Base-by-base conservation (phyloP, 768 basidiomycete genomes). In the Strobilomyces confusus region DNA sequence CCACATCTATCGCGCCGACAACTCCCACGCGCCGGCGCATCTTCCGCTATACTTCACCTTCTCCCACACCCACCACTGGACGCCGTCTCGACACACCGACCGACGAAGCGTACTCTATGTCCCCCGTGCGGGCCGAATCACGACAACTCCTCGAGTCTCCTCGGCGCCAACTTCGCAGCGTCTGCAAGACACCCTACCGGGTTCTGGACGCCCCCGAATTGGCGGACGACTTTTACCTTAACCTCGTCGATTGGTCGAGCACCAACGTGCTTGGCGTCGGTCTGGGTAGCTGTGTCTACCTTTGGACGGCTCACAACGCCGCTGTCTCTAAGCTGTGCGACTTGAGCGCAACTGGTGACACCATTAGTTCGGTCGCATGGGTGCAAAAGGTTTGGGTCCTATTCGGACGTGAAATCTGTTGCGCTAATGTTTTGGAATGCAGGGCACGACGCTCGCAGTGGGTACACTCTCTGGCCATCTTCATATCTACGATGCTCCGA, bases 151-250 rank as follows among this genome's bases (percentile, higher is more conserved):
- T 99, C 42, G 83, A 94, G 57, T 89, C 86, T 50, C 93, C 95
- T 0, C 79, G 90, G 26, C 83, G 90, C 46, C 79, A 86, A 53
- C 80, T 90, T 8, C 82, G 95, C 41, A 85, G 77, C 53, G 89
- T 98, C 2, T 87, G 87, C 74, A 94, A 95, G 69, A 97, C 95
- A 0, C 95, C 95, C 2, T 98, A 95, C 74, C 84, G 97, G 53
- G 95, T 98, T 1, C 80, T 98, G 32, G 95, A 99, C 66, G 95
- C 95, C 9, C 97, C 95, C 0, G 95, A 98, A 51, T 82, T 99
- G 13, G 92, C 93, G 26, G 95, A 98, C 67, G 95, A 99, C 69
- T 99, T 98, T 70, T 98, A 99, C 65, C 86, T 99, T 57, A 98
- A 98, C 65, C 79, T 98, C 12, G 94, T 98, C 22, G 95, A 98